These are phyloP conservation scores for Fusarium sp. DNA, from an alignment of 2,329 filamentous ascomycete species.

Conservation along the genomic window DNA sequence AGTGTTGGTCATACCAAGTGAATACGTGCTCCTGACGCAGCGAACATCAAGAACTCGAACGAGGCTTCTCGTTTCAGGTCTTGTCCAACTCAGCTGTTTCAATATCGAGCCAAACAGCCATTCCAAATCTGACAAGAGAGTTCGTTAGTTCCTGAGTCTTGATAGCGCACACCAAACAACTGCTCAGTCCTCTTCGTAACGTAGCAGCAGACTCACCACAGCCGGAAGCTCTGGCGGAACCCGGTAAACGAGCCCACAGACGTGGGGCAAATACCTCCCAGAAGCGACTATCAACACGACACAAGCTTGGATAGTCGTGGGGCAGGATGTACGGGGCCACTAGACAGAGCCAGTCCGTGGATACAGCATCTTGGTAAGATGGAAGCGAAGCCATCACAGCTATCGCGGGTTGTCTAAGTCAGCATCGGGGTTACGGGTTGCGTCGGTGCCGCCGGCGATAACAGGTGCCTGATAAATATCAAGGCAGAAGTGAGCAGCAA, in stretches of 20 bases:
- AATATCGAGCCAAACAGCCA: slow-evolving; percentile 65
- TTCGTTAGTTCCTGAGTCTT: neutral
- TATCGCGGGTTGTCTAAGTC: slow-evolving; percentile 25
- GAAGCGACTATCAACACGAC: slow-evolving; percentile 63
- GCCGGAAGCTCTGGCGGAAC: slow-evolving; percentile 55
- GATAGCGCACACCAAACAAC: neutral
- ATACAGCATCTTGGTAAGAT: slow-evolving; percentile 65
- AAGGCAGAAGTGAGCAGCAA: neutral
- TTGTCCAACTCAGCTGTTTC: slow-evolving; percentile 52
- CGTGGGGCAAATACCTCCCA: slow-evolving; percentile 64
- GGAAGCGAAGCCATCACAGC: slow-evolving; percentile 56
- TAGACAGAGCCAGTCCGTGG: slow-evolving; percentile 63
- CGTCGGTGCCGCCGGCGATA: neutral
- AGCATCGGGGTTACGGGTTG: neutral
- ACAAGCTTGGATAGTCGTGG: slow-evolving; percentile 60
- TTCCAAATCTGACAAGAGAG: slow-evolving; percentile 56
- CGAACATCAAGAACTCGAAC: slow-evolving; percentile 65
- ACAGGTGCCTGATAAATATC: neutral
- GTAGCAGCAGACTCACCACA: slow-evolving; percentile 56
- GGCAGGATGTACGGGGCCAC: slow-evolving; percentile 60
- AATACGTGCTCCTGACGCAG: slow-evolving; percentile 56
- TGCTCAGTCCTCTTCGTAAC: neutral
- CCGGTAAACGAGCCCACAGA: slow-evolving; percentile 66
- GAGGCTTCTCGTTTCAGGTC: slow-evolving; percentile 57
- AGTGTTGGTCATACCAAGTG: slow-evolving; percentile 56